These are phyloP conservation scores for Plasmodium chabaudi DNA, from an alignment of 169 alveolate genomes.

Conservation along the genomic window DNA sequence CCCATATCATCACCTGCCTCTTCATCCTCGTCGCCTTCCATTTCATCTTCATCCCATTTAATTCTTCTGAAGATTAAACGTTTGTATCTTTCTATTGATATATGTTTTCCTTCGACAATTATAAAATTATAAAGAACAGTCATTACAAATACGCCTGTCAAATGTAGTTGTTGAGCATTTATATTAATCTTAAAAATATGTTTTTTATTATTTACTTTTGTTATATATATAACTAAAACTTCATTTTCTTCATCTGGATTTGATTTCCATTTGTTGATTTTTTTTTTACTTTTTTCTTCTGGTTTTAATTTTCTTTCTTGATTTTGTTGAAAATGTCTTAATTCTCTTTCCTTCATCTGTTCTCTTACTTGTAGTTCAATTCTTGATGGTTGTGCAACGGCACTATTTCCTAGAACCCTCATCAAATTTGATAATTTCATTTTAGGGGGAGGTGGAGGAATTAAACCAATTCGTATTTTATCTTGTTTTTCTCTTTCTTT, in stretches of 20 bases:
- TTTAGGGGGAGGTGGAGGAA: slow-evolving; percentile 94
- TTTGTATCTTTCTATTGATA: slow-evolving; percentile 83
- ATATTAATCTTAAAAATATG: slow-evolving; percentile 86
- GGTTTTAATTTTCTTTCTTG: slow-evolving; percentile 86
- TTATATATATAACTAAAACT: slow-evolving; percentile 82
- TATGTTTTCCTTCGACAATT: slow-evolving; percentile 77
- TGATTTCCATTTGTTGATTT: slow-evolving; percentile 90
- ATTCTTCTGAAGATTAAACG: slow-evolving; percentile 84
- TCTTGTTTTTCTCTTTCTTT: slow-evolving; percentile 90
- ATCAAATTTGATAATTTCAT: slow-evolving; percentile 90
- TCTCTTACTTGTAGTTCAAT: slow-evolving; percentile 89
- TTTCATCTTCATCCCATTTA: slow-evolving; percentile 83
- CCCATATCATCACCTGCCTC: slow-evolving; percentile 10
- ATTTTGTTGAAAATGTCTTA: slow-evolving; percentile 87
- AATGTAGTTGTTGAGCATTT: slow-evolving; percentile 92
- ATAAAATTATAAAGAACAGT: slow-evolving; percentile 55
- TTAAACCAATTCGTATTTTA: slow-evolving; percentile 89
- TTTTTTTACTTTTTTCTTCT: slow-evolving; percentile 86
- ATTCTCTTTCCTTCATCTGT: slow-evolving; percentile 91
- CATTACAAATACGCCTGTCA: slow-evolving; percentile 91
- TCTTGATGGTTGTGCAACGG: slow-evolving; percentile 91
- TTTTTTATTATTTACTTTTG: slow-evolving; percentile 79
- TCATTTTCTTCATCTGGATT: slow-evolving; percentile 78
- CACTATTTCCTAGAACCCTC: slow-evolving; percentile 87
- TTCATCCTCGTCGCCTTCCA: slow-evolving; percentile 45